Base-by-base conservation (phyloP, 2,329 filamentous ascomycete species). In the Gnomoniopsis smithogilvyi region DNA sequence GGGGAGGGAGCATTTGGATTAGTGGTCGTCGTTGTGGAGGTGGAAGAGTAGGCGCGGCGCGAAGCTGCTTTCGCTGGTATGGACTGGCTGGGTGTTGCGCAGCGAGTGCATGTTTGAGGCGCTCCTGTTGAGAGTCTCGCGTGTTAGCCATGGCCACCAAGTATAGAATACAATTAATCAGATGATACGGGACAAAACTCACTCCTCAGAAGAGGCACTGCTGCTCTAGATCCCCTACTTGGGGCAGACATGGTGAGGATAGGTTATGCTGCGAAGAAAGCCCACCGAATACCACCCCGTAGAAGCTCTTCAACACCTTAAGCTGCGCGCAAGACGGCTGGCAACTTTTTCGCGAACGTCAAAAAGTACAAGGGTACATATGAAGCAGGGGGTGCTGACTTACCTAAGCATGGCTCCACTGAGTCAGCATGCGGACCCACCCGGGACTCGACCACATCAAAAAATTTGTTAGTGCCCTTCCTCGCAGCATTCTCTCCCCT, bases 191-290 rank as follows among this genome's bases (percentile, higher is more conserved):
- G 30, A 51, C 7, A 2, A 17, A 45, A 59, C 65, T 58, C 66
- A 86, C 84, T 76, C 69, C 76, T 76, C 59, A 86, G 66, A 56
- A 80, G 72, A 64, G 76, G 75, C 66, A 78, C 74, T 60, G 79
- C 71, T 69, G 78, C 77, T 68, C 73, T 76, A 64, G 79, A 72
- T 64, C 83, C 82, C 77, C 83, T 82, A 75, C 82, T 83, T 67
- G 81, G 78, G 65, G 80, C 78, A 65, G 80, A 75, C 83, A 86
- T 83, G 60, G 57, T 76, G 61, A 60, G 62, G 51, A 46, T 50
- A 56, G 64, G 36, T n/a, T 56, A 24, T 51, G 24, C 56, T 49
- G 53, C 49, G 52, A 33, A 6, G 38, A 14, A 48, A 55, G 33
- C 45, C 57, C 50, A 60, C 60, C 60, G 48, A 36, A 41, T 41